These are phyloP conservation scores for Sarocladium oryzae DNA, from an alignment of 2,329 filamentous ascomycete species.

Conservation along the genomic window DNA sequence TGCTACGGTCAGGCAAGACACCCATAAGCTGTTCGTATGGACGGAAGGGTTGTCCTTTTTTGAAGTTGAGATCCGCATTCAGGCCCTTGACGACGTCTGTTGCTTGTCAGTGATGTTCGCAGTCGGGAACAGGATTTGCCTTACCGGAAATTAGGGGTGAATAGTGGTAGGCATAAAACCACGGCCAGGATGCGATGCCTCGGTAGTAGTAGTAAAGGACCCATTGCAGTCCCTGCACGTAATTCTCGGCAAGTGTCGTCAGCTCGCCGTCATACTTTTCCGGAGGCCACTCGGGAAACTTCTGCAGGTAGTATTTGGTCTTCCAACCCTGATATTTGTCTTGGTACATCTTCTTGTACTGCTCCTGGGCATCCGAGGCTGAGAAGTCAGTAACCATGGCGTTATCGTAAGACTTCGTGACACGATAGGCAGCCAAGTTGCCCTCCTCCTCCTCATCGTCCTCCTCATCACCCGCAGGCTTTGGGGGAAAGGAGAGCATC, in stretches of 20 bases:
- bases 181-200: conserved; percentile 96
- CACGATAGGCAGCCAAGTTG: conserved; percentile 74
- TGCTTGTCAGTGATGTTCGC: conserved; percentile 17
- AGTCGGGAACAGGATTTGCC: conserved; percentile 9
- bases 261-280: conserved; percentile 72
- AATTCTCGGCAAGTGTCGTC: conserved; percentile 82
- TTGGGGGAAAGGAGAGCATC: conserved; percentile 41
- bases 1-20: conserved; percentile 93
- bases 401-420: conserved; percentile 86
- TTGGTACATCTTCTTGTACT: conserved; percentile 80
- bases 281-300: conserved; percentile 80
- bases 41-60: conserved; percentile 87
- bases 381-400: conserved; percentile 78
- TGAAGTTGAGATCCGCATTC: conserved; percentile 82
- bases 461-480: conserved; percentile 44
- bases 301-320: conserved; percentile 82
- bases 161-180: conserved; percentile 97
- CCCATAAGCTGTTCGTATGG: conserved; percentile 98
- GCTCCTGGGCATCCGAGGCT: conserved; percentile 68
- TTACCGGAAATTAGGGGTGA: conserved; percentile 87
- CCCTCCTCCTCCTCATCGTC: conserved; percentile 61
- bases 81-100: conserved; percentile 83
- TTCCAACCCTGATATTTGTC: conserved; percentile 91
- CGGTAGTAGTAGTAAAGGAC: conserved; percentile 97
- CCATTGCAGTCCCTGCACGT: conserved; percentile 96